phyloP scores from a whole-genome alignment of 805 yeast genomes.

The Candida yuanshanica region DNA sequence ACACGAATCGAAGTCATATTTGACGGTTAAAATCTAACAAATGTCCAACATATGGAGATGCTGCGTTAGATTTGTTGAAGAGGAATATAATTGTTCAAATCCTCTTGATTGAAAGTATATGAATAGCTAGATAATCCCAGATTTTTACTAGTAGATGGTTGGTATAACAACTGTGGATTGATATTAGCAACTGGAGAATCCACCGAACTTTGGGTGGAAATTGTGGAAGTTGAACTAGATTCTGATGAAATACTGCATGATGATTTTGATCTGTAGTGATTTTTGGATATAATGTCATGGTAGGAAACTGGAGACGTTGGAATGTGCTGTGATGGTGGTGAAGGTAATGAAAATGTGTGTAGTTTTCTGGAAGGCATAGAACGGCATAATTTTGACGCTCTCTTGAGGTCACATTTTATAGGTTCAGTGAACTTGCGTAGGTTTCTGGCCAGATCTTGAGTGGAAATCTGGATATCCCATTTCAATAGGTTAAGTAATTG shows the following conservation, averaged over 20 bases:
- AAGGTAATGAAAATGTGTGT: conserved; percentile 1
- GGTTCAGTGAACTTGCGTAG: conserved; percentile 70
- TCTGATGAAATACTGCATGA: background rate
- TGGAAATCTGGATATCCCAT: conserved; percentile 66
- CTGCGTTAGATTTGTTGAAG: background rate
- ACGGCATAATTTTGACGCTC: conserved; percentile 22
- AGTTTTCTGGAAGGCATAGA: conserved; percentile 9
- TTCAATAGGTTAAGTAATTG: conserved; percentile 62
- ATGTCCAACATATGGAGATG: no score
- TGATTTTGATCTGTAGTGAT: conserved; percentile 10
- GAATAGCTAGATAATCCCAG: background rate
- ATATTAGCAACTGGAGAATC: background rate
- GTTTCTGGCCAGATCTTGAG: conserved; percentile 60
- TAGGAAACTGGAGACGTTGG: conserved; percentile 10
- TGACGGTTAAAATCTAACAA: no score
- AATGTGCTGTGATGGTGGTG: conserved; percentile 5
- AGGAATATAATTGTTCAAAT: conserved; percentile 2
- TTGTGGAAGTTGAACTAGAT: conserved; percentile 5
- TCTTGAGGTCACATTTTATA: conserved; percentile 48
- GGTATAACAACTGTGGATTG: conserved; percentile 1
- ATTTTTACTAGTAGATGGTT: background rate
- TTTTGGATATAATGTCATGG: conserved; percentile 1
- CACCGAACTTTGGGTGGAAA: conserved; percentile 6
- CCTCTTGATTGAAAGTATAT: conserved; percentile 2
- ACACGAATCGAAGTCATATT: no score